Evolutionary conservation across 768 basidiomycete genomes (phyloP).

Genomic region (Lactarius pseudohatsudake): DNA sequence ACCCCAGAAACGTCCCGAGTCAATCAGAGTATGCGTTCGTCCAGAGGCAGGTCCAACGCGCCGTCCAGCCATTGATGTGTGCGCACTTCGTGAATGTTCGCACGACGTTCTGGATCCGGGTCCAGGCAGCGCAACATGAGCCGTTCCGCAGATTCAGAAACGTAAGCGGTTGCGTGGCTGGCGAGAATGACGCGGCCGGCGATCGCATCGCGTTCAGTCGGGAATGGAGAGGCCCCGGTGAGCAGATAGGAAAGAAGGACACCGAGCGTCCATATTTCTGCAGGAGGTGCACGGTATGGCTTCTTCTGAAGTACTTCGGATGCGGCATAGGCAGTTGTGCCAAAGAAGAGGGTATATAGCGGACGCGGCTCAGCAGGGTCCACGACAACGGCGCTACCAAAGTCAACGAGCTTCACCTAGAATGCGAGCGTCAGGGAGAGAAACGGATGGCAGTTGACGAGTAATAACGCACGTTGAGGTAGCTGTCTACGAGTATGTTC

Average conservation of each 20-base stretch:
- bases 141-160: conserved; percentile 46
- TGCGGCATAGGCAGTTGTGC: conserved; percentile 93
- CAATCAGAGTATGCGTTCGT: conserved; percentile 23
- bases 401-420: conserved; percentile 93
- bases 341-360: conserved; percentile 79
- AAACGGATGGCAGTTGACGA: background rate
- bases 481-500: conserved; percentile 78
- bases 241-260: conserved; percentile 93
- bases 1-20: background rate
- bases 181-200: conserved; percentile 58
- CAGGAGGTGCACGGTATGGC: conserved; percentile 88
- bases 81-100: conserved; percentile 78
- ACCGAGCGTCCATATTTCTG: conserved; percentile 95
- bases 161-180: conserved; percentile 25
- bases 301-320: conserved; percentile 90
- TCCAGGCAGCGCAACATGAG: conserved; percentile 80
- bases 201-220: conserved; percentile 77
- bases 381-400: conserved; percentile 82
- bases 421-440: conserved; percentile 23
- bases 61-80: conserved; percentile 77
- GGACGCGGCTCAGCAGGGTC: conserved; percentile 63
- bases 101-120: conserved; percentile 76
- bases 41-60: conserved; percentile 33
- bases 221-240: conserved; percentile 91
- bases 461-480: conserved; percentile 55